Base-by-base conservation (phyloP, 2,329 filamentous ascomycete species). In the Aspergillus amoenus region DNA sequence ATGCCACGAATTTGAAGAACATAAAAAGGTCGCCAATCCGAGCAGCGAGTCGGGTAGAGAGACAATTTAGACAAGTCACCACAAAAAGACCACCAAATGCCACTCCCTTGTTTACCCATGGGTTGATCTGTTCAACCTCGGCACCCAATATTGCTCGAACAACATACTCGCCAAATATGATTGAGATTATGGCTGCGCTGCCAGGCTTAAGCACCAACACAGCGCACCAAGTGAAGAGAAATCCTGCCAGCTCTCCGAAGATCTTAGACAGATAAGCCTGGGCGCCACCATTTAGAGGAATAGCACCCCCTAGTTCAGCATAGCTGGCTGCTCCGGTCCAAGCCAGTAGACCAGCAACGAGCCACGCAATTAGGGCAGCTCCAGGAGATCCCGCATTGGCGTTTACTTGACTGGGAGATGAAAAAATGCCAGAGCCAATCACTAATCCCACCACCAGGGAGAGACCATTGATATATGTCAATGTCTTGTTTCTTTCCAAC, bases 161-260 rank as follows among this genome's bases (percentile, higher is more conserved):
- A n/a, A 96, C 79, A 70, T 99, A 99, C 76, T 99, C 94, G 43
- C 94, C 94, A 81, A 97, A 97, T 68, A 99, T 97, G 65, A 99
- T 97, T 63, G 93, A 84, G 63, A 99, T 91, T 70, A 99, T 99
- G 60, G 94, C 94, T 9, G 92, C 88, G 40, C 90, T 90, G 2
- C 94, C 94, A 0, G 94, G 94, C 77, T 97, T 97, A 60, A 99
- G 80, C 12, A 99, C 94, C 59, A 94, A 84, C 15, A 97, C 91
- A 0, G 94, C 93, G 51, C 91, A 92, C 94, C 94, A 99, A 2
- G 93, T 95, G 74, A 97, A 99, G 34, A 97, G 79, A 70, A 99
- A 99, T 0, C 94, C 94, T 1, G 87, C 85, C 68, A 96, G 80
- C 76, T 99, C 94, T 53, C 93, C 93, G 73, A 97, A 96, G 58